phyloP scores from a whole-genome alignment of 768 basidiomycete species.

The Mycena epipterygia region DNA sequence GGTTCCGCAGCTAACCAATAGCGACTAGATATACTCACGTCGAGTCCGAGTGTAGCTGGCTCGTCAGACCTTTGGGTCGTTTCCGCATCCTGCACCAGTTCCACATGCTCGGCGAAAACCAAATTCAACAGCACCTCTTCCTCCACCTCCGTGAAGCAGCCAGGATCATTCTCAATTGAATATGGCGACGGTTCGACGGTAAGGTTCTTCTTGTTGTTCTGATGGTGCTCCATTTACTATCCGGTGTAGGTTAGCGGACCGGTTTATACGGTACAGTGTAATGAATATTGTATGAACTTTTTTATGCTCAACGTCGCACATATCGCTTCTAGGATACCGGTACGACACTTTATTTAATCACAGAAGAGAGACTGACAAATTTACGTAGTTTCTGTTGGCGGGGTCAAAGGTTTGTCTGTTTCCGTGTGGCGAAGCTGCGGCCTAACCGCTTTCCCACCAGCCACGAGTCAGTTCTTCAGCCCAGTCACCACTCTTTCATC shows the following conservation, averaged over 20 bases:
- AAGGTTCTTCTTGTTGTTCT: not conserved
- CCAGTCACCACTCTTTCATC: slow-evolving; percentile 49
- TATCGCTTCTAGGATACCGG: slow-evolving; percentile 6
- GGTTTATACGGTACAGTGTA: slow-evolving; percentile 50
- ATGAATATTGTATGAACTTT: not conserved
- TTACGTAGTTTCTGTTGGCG: slow-evolving; percentile 24
- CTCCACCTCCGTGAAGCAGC: slow-evolving; percentile 45
- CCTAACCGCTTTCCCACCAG: slow-evolving; percentile 18
- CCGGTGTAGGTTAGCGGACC: slow-evolving; percentile 49
- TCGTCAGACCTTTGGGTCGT: slow-evolving; percentile 46
- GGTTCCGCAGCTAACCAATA: not conserved
- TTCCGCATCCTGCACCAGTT: slow-evolving; percentile 43
- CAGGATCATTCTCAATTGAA: slow-evolving; percentile 51
- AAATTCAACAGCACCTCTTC: slow-evolving; percentile 46
- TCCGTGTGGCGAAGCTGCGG: not conserved
- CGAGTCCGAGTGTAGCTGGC: slow-evolving; percentile 6
- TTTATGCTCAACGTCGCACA: not conserved
- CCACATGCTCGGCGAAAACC: slow-evolving; percentile 46
- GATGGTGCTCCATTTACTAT: not conserved
- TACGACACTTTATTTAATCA: not conserved
- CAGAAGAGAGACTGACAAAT: not conserved
- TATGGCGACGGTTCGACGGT: slow-evolving; percentile 58
- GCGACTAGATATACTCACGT: not conserved
- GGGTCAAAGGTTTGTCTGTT: slow-evolving; percentile 16
- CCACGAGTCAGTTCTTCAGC: slow-evolving; percentile 44